phyloP scores from a whole-genome alignment of 2,329 filamentous ascomycete genomes.

The Exophiala spinifera region DNA sequence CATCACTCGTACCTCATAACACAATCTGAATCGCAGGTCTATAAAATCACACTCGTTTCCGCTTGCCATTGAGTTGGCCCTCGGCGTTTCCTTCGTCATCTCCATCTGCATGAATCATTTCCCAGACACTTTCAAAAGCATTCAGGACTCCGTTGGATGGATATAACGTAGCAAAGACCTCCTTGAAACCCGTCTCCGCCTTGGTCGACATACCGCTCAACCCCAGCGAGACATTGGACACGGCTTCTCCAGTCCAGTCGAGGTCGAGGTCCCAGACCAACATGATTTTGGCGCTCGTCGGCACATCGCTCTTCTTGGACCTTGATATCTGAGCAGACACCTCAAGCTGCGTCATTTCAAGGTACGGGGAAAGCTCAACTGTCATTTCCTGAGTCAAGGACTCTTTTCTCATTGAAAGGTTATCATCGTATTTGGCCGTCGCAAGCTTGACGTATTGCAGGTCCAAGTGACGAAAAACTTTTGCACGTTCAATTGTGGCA shows the following conservation, averaged over 20 bases:
- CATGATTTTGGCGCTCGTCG: slow-evolving; percentile 19
- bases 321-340: background rate
- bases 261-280: slow-evolving; percentile 24
- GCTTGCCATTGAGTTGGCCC: background rate
- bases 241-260: slow-evolving; percentile 22
- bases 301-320: background rate
- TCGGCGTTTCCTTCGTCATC: slow-evolving; percentile 2
- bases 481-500: slow-evolving; percentile 25
- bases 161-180: slow-evolving; percentile 22
- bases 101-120: slow-evolving; percentile 13
- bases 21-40: background rate
- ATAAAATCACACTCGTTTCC: slow-evolving; percentile 9
- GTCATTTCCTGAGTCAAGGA: slow-evolving; percentile 7
- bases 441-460: slow-evolving; percentile 6
- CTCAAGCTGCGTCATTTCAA: slow-evolving; percentile 14
- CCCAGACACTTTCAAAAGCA: slow-evolving; percentile 21
- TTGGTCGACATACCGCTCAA: slow-evolving; percentile 16
- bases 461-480: slow-evolving; percentile 19
- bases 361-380: slow-evolving; percentile 17
- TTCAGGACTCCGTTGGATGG: slow-evolving; percentile 13
- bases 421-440: background rate
- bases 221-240: slow-evolving; percentile 16
- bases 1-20: background rate
- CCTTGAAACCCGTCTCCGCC: slow-evolving; percentile 14
- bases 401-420: background rate